Evolutionary conservation across 1,139 yeast species (phyloP), one percentile per base, ranked within the genome.

Genomic region (Geotrichum restrictum): DNA sequence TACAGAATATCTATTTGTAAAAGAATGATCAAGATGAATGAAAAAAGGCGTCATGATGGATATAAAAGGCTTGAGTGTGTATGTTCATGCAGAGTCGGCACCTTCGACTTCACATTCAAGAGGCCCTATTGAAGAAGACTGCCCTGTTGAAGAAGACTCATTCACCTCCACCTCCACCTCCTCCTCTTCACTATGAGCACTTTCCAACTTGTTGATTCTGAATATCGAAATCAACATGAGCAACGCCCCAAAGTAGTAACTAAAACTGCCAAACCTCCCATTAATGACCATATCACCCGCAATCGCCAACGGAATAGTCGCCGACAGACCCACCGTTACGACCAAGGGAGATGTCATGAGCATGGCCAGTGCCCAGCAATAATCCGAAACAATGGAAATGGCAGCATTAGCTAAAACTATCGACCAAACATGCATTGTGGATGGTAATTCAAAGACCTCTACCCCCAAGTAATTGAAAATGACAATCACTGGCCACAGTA

Each of bases 331-430:
- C 7, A 93, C 95, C 0, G 98, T 93, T 1, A 91, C 98, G 0
- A 96, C 91, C 57, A 93, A 74, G 0, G 98, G 98, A 48, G 94
- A 84, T 1, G 98, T 93, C 65, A 93, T 73, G 34, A 93, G 75
- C 77, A 91, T 94, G 0, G 98, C 96, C 60, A 88, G 80, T 42
- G 96, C 96, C 98, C 98, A 93, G 64, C 95, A 83, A 61, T 85
- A 88, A 66, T 93, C 98, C 44, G 95, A 85, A 16, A 89, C 71
- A 61, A 93, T 83, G 0, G 97, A 88, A 40, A 88, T 82, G 27
- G 79, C 64, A 51, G 93, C 87, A 67, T 93, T 93, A 46, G 80
- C 60, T 0, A 78, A 52, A 10, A 93, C 72, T 3, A 89, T 72
- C 1, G 71, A 58, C 66, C 83, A 72, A 2, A 86, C 81, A 45